Base-by-base conservation (phyloP, 768 basidiomycete species). In the Rhizopogon roseolus region DNA sequence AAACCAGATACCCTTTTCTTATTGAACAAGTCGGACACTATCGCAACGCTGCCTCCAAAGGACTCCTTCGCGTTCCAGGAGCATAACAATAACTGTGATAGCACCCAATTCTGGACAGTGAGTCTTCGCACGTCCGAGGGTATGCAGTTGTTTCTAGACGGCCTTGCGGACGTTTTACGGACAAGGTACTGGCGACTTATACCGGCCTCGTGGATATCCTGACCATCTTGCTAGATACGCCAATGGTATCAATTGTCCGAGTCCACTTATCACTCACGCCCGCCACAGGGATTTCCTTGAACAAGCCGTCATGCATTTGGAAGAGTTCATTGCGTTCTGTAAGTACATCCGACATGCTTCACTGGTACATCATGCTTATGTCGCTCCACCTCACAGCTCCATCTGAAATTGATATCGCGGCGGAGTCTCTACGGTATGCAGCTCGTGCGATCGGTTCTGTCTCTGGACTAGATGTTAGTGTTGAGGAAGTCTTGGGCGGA, bases 361-460 rank as follows among this genome's bases (percentile, higher is more conserved):
- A 37, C 46, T 42, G 7, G 37, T 54, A 25, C 49, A 11, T 11
- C 34, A 56, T 44, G 10, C 55, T 54, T 9, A 54, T 36, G 17
- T 45, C 32, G 8, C 41, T 52, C 58, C 4, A 25, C 52, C 39
- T 29, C 19, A 29, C 63, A 86, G 85, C 79, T 8, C 61, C 80
- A 1, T 76, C 80, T n/a, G 89, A 93, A 56, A 71, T 94, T 4
- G 91, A 94, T 6, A 65, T 90, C 10, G 91, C 82, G 4, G 92
- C 92, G 0, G 93, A 96, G 66, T 91, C 93, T 64, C 75, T 96
- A 25, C 82, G 93, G 25, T 93, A 93, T 64, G 93, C 92, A 2
- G 85, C 87, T 0, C 80, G 81, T 54, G 86, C 90, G 4, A 79
- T 96, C n/a, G 93, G 91, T 1, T 82, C 83, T 54, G 84, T 95